Evolutionary conservation across 176 grass and related monocot genomes (phyloP), one percentile per base, ranked within the genome.

Genomic region (Poa annua): DNA sequence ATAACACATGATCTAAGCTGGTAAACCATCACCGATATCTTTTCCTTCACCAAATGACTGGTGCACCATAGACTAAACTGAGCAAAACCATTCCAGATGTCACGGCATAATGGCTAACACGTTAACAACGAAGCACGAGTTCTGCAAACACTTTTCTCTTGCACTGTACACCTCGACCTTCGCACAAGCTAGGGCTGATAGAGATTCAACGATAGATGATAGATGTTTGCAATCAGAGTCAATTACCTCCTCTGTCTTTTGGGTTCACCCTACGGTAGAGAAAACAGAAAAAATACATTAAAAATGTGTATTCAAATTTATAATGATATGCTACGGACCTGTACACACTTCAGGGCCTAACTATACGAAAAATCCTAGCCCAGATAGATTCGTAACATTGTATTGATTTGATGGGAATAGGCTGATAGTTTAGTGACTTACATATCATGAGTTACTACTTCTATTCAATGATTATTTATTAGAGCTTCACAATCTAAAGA

Each of bases 171-270:
- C 71, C 50, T 77, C 61, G 19, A 72, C 66, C 52, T 77, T 66
- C 36, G 4, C 69, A 56, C 70, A 35, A n/a, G 6, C 14, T 29
- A 26, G 79, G 55, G 53, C 55, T 59, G 73, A 21, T 65, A 76
- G 44, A 65, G 41, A 78, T 82, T 76, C 62, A 35, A 36, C 47
- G 3, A 48, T 20, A 48, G 51, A 90, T 51, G 66, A 48, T 20
- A 39, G 51, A 90, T 51, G 66, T n/a, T 57, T 66, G 6, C 6
- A 33, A 3, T 39, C 6, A 20, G 57, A 49, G 16, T 26, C 21
- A 24, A 68, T 91, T 76, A 94, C 91, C 87, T 94, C 81, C 88
- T 97, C 85, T 86, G 87, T 62, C 94, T 92, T 78, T 94, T 97
- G 63, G 85, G 75, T 80, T 94, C 89, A 6, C 42, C 83, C 91